phyloP scores from a whole-genome alignment of 306 rosid species.

The Fagus sylvatica region DNA sequence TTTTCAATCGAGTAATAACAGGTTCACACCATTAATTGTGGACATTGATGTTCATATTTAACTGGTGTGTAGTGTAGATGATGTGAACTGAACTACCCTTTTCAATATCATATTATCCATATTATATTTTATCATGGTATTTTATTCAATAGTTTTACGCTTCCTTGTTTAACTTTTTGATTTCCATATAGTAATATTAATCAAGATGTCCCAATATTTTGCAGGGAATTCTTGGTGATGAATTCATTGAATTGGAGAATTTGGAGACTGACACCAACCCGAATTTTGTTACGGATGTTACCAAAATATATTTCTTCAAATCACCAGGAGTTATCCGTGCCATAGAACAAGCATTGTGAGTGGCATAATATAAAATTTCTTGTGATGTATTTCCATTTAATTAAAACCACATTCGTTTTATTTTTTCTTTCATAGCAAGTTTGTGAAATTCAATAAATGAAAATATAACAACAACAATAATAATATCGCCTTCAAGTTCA shows the following conservation, averaged over 20 bases:
- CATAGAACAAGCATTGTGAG: conserved; percentile 38
- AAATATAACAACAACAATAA: neutral
- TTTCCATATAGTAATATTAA: too few relatives aligned
- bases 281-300: conserved; percentile 32
- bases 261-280: conserved; percentile 29
- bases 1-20: too few relatives aligned
- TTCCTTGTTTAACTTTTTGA: too few relatives aligned
- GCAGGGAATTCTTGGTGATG: conserved; percentile 25
- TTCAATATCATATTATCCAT: too few relatives aligned
- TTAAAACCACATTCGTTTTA: neutral
- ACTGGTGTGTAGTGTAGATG: too few relatives aligned
- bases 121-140: too few relatives aligned
- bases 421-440: neutral
- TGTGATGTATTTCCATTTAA: neutral
- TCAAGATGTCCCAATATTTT: too few relatives aligned
- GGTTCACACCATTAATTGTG: too few relatives aligned
- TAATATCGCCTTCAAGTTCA: neutral
- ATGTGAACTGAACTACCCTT: too few relatives aligned
- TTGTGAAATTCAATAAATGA: too few relatives aligned
- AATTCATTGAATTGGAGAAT: conserved; percentile 27
- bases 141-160: too few relatives aligned
- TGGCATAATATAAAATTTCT: neutral
- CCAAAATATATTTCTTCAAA: conserved; percentile 26
- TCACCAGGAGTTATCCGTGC: conserved; percentile 14
- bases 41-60: too few relatives aligned